These are phyloP conservation scores for Podospora tetraspora DNA, from an alignment of 495 filamentous ascomycete species.

Conservation along the genomic window DNA sequence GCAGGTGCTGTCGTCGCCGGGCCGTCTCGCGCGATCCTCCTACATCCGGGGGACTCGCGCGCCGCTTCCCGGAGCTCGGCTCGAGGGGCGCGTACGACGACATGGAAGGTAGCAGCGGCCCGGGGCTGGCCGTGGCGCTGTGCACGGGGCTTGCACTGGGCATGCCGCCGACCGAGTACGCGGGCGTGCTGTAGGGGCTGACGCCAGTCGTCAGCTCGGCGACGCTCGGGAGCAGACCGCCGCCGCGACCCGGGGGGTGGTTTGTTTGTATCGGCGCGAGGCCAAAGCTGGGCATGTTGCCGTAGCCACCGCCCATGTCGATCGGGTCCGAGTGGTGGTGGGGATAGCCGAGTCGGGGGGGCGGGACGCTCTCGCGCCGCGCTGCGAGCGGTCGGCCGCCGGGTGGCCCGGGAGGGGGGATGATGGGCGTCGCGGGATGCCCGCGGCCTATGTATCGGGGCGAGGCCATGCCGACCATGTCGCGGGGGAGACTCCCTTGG, in stretches of 20 bases:
- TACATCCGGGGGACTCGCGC: constrained; percentile 36
- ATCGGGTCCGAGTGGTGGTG: neutral
- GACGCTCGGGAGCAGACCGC: constrained; percentile 45
- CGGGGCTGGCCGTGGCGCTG: constrained; percentile 40
- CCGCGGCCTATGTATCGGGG: constrained; percentile 33
- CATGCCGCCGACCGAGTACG: constrained; percentile 38
- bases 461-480: constrained; percentile 30
- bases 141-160: constrained; percentile 34
- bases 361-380: constrained; percentile 43
- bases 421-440: constrained; percentile 12
- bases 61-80: constrained; percentile 26
- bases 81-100: constrained; percentile 30
- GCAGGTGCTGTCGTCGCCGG: constrained; percentile 38
- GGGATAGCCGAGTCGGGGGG: constrained; percentile 30
- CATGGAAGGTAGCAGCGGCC: constrained; percentile 34
- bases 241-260: constrained; percentile 22
- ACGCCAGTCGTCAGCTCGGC: constrained; percentile 52
- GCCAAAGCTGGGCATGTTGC: constrained; percentile 20
- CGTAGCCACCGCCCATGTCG: neutral
- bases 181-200: constrained; percentile 49
- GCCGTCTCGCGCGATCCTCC: constrained; percentile 36
- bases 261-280: constrained; percentile 43
- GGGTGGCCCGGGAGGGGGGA: constrained; percentile 20
- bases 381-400: constrained; percentile 29
- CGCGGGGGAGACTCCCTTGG: constrained; percentile 41